Base-by-base conservation (phyloP, 2,329 filamentous ascomycete species). In the Cytospora schulzeri region DNA sequence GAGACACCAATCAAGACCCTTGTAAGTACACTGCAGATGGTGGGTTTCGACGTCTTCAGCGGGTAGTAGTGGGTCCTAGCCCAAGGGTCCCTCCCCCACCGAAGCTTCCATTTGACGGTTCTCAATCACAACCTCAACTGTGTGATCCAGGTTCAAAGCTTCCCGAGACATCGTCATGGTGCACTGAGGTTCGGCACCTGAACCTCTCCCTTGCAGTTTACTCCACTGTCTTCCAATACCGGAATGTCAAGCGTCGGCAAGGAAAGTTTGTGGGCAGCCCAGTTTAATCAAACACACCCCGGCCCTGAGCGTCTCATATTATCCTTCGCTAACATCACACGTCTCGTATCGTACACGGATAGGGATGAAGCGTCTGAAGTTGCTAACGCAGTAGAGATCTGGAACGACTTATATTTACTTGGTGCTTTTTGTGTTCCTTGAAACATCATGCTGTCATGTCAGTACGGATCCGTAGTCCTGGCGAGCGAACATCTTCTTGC, bases 241-340 rank as follows among this genome's bases (percentile, higher is more conserved):
- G 7, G n/a, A 5, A 11, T n/a, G n/a, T 22, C 11, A 38, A 4
- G 17, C 35, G 11, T 38, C 15, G 15, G 14, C 11, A 38, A 19
- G 8, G 31, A 17, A 38, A 8, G 35, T 1, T 38, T 38, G 35
- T 38, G 15, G 4, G 35, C 8, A 17, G 15, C 48, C 48, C 22
- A 17, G 26, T 38, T 31, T 38, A 22, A 35, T 56, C 53, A 66
- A 61, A 64, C 65, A 64, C 48, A 61, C 57, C 53, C 61, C 57
- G 52, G 60, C 60, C 28, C 22, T 54, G 29, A 31, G 22, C 55
- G 65, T 66, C 65, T 64, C 65, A 64, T 55, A 55, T 64, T 45
- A 38, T 60, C 48, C 58, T 28, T 53, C 53, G 38, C 50, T 58
- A 65, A 55, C 31, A 64, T 59, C 62, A 62, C 58, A 65, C 62